Percentiles rank a stretch among this genome's conserved stretches.
Evolutionary conservation across 2,329 filamentous ascomycete genomes (phyloP).

Genomic region (Aspergillus unguis): DNA sequence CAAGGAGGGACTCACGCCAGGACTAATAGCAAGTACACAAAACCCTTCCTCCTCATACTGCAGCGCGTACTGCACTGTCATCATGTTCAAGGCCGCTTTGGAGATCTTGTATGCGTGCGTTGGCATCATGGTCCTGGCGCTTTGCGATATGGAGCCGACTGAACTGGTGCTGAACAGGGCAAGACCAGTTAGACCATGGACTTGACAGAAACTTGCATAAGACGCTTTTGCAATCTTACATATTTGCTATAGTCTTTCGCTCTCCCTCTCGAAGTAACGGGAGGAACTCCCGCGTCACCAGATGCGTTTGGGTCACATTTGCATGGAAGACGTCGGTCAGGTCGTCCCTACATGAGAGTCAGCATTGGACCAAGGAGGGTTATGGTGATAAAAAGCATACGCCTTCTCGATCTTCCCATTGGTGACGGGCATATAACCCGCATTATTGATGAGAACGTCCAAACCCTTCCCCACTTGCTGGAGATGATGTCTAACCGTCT

Average conservation of each 20-base stretch:
- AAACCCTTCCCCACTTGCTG: slow-evolving; percentile 30
- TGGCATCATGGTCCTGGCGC: slow-evolving; percentile 20
- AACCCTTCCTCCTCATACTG: slow-evolving; percentile 40
- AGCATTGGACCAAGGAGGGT: background rate
- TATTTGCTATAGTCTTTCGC: slow-evolving; percentile 45
- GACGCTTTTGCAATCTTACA: slow-evolving; percentile 29
- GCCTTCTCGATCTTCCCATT: slow-evolving; percentile 14
- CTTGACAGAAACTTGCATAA: background rate
- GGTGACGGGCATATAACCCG: slow-evolving; percentile 21
- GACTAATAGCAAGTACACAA: slow-evolving; percentile 41
- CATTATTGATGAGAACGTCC: slow-evolving; percentile 34
- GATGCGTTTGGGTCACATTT: slow-evolving; percentile 44
- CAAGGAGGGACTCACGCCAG: slow-evolving; percentile 39
- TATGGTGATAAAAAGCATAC: slow-evolving; percentile 5
- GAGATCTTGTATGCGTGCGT: slow-evolving; percentile 44
- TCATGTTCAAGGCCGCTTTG: slow-evolving; percentile 49
- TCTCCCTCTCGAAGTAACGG: slow-evolving; percentile 38
- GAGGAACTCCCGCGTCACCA: slow-evolving; percentile 40
- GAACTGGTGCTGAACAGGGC: background rate
- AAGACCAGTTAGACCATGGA: background rate
- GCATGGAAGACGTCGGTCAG: slow-evolving; percentile 39
- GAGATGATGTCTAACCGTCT: slow-evolving; percentile 31
- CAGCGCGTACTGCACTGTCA: slow-evolving; percentile 37
- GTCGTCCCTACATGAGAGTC: slow-evolving; percentile 27
- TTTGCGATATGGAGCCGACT: slow-evolving; percentile 33